Conservation (phyloP, 75 land plant species). For the Cupressus sempervirens region DNA sequence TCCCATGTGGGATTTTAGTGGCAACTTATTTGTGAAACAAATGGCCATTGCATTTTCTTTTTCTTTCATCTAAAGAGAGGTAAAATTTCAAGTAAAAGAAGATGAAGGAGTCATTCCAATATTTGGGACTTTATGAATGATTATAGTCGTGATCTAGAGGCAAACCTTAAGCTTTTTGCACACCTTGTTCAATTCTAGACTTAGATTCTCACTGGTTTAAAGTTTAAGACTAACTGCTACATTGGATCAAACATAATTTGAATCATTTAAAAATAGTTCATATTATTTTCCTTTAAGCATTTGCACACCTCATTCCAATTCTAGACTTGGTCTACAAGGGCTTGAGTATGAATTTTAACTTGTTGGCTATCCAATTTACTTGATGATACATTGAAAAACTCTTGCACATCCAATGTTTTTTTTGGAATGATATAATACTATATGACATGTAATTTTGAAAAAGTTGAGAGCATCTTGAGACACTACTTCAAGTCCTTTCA, state of each 20-base stretch:
- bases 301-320: slow-evolving; percentile 63
- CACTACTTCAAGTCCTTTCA: slow-evolving; percentile 27
- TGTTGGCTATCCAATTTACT: slow-evolving; percentile 50
- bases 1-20: too few species aligned
- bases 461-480: slow-evolving; percentile 21
- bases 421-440: slow-evolving; percentile 48
- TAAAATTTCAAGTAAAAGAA: too few species aligned
- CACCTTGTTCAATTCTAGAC: slow-evolving; percentile 57
- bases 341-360: slow-evolving; percentile 65
- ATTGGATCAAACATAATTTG: slow-evolving; percentile 13
- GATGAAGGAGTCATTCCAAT: too few species aligned
- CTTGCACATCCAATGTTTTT: slow-evolving; percentile 36
- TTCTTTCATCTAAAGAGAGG: too few species aligned
- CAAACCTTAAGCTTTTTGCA: slow-evolving; percentile 41
- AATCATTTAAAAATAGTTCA: slow-evolving; percentile 32
- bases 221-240: background rate
- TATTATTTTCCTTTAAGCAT: slow-evolving; percentile 52
- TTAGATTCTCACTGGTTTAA: slow-evolving; percentile 20
- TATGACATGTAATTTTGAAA: slow-evolving; percentile 34
- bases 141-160: too few species aligned
- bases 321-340: slow-evolving; percentile 39
- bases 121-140: too few species aligned
- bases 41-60: too few species aligned
- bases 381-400: slow-evolving; percentile 43
- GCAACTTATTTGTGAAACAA: too few species aligned